Conservation (phyloP, 192 early-diverging fungal species). For the Rhizophagus sp. region DNA sequence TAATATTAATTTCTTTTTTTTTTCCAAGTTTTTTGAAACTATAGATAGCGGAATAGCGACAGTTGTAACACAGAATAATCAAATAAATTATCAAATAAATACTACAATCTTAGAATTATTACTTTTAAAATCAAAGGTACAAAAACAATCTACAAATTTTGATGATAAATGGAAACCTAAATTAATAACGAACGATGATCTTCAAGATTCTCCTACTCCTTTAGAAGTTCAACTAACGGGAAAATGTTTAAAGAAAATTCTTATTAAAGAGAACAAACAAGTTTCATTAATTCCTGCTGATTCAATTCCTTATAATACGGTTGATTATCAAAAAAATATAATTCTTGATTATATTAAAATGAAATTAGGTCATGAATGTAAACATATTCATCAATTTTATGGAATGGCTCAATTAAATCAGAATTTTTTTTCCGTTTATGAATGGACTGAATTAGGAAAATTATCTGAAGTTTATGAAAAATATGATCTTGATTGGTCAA, state of each 20-base stretch:
- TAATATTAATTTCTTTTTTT: no score
- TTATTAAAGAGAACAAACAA: not conserved
- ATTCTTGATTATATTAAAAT: not conserved
- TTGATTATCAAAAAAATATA: not conserved
- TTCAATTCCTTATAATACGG: not conserved
- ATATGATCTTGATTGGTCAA: not conserved
- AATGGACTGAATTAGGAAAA: not conserved
- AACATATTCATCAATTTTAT: not conserved
- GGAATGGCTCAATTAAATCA: not conserved
- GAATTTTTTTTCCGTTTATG: not conserved
- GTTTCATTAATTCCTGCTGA: not conserved
- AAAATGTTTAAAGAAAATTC: not conserved
- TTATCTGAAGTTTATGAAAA: not conserved
- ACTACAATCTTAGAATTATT: not conserved
- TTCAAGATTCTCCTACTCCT: not conserved
- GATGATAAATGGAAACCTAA: not conserved
- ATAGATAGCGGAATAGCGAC: not conserved
- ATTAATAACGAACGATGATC: not conserved
- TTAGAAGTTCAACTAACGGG: not conserved
- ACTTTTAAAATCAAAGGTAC: not conserved
- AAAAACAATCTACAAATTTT: not conserved
- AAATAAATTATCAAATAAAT: not conserved
- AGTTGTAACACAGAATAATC: not conserved
- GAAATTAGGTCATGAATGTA: not conserved
- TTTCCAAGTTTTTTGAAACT: not conserved